phyloP scores from a whole-genome alignment of 2,329 filamentous ascomycete species.

The Colletotrichum shisoi region DNA sequence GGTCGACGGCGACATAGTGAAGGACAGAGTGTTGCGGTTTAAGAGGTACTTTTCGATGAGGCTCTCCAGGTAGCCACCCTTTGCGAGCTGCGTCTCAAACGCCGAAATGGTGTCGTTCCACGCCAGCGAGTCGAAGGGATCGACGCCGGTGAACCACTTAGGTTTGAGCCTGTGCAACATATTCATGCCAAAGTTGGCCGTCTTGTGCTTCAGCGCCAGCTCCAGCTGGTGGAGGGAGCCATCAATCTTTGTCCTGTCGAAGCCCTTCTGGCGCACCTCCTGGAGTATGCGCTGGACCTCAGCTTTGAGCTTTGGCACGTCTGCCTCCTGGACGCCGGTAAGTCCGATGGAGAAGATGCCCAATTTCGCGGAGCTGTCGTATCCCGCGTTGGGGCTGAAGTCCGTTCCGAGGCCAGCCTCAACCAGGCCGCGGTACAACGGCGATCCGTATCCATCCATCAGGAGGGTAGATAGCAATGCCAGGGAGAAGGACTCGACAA shows the following conservation, averaged over 20 bases:
- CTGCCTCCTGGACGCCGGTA: constrained; percentile 83
- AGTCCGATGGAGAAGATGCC: constrained; percentile 91
- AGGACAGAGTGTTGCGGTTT: constrained; percentile 85
- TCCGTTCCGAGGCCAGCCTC: constrained; percentile 90
- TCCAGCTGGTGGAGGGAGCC: constrained; percentile 94
- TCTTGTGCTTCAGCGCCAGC: constrained; percentile 94
- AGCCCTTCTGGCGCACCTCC: constrained; percentile 76
- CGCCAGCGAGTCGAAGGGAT: constrained; percentile 88
- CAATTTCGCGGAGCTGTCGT: constrained; percentile 77
- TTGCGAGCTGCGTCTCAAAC: constrained; percentile 79
- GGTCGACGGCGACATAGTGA: constrained; percentile 90
- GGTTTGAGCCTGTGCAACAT: constrained; percentile 88
- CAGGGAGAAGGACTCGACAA: constrained; percentile 87
- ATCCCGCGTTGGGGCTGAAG: constrained; percentile 93
- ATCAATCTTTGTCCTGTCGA: constrained; percentile 89
- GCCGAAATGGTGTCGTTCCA: constrained; percentile 89
- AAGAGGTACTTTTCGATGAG: constrained; percentile 89
- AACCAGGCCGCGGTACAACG: constrained; percentile 86
- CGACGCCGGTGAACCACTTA: constrained; percentile 93
- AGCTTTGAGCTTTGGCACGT: constrained; percentile 78
- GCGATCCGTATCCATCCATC: constrained; percentile 94
- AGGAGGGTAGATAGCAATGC: constrained; percentile 83
- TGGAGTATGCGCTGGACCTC: constrained; percentile 76
- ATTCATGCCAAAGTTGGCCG: constrained; percentile 90
- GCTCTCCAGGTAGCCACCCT: constrained; percentile 82